phyloP scores from a whole-genome alignment of 768 basidiomycete genomes.

The Suillus weaverae region DNA sequence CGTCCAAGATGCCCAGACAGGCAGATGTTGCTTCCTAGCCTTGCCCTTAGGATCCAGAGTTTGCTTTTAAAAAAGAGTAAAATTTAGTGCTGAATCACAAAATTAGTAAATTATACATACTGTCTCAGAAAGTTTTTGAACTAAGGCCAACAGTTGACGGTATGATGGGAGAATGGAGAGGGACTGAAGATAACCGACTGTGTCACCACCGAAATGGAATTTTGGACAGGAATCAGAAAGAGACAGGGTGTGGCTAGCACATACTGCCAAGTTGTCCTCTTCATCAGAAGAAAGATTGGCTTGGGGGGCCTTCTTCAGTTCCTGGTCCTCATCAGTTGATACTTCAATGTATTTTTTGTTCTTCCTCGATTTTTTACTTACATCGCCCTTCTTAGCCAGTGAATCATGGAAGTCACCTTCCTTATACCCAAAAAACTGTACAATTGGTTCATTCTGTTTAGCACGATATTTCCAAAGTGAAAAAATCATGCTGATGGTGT shows the following conservation, averaged over 20 bases:
- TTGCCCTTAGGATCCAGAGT: background rate
- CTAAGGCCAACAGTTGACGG: background rate
- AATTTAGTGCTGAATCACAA: background rate
- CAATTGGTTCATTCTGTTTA: too few species aligned
- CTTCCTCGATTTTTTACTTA: background rate
- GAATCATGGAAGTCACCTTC: too few species aligned
- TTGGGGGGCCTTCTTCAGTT: background rate
- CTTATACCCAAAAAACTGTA: too few species aligned
- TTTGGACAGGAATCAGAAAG: background rate
- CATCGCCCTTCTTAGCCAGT: background rate
- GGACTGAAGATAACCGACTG: background rate
- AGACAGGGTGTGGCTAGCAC: background rate
- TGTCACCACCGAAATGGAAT: background rate
- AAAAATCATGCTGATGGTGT: too few species aligned
- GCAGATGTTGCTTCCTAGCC: background rate
- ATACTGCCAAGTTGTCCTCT: background rate
- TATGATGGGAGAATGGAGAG: background rate
- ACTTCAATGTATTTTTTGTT: background rate
- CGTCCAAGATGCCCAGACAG: background rate
- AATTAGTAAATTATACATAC: background rate
- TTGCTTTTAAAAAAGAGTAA: background rate
- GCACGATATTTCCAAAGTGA: too few species aligned
- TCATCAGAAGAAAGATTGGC: background rate
- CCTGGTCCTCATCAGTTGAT: background rate
- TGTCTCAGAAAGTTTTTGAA: background rate